Evolutionary conservation across 176 grass and related monocot genomes (phyloP).

Genomic region (Tillandsia fasciculata): DNA sequence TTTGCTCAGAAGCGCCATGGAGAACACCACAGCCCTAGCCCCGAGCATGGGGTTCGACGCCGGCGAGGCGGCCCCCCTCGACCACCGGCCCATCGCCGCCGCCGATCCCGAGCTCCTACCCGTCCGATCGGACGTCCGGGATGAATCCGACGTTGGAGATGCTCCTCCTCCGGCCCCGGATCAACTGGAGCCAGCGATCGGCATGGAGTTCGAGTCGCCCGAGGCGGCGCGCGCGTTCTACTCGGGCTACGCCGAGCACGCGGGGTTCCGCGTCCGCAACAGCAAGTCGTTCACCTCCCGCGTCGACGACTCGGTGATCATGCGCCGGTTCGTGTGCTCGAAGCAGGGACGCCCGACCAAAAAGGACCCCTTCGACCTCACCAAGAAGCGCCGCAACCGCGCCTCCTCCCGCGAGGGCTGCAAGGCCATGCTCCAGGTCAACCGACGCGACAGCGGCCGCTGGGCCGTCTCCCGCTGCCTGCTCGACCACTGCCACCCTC

Average conservation of each 20-base stretch:
- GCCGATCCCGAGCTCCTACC: conserved; percentile 7
- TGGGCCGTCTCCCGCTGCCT: conserved; percentile 42
- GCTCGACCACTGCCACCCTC: conserved; percentile 34
- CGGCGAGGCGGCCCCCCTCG: conserved; percentile 9
- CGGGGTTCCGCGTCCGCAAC: conserved; percentile 48
- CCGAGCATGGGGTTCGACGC: conserved; percentile 27
- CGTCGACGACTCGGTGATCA: conserved; percentile 48
- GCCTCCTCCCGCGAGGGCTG: conserved; percentile 45
- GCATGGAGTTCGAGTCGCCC: conserved; percentile 41
- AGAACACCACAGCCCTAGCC: neutral
- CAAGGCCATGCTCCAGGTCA: conserved; percentile 57
- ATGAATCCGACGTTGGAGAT: neutral
- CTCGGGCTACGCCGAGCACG: conserved; percentile 29
- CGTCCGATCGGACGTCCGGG: neutral
- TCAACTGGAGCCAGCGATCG: conserved; percentile 1
- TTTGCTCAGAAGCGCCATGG: neutral
- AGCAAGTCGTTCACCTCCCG: conserved; percentile 65
- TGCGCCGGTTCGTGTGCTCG: conserved; percentile 62
- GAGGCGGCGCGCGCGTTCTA: conserved; percentile 41
- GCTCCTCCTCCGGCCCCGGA: neutral
- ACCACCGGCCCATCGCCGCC: conserved; percentile 1
- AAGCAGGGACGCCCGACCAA: conserved; percentile 45
- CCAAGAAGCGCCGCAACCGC: conserved; percentile 58
- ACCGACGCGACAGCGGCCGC: conserved; percentile 22
- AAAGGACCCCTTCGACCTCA: conserved; percentile 49